Evolutionary conservation across 192 early-diverging fungal species (phyloP), one percentile per base, ranked within the genome.

Genomic region (Backusella tuberculispora): DNA sequence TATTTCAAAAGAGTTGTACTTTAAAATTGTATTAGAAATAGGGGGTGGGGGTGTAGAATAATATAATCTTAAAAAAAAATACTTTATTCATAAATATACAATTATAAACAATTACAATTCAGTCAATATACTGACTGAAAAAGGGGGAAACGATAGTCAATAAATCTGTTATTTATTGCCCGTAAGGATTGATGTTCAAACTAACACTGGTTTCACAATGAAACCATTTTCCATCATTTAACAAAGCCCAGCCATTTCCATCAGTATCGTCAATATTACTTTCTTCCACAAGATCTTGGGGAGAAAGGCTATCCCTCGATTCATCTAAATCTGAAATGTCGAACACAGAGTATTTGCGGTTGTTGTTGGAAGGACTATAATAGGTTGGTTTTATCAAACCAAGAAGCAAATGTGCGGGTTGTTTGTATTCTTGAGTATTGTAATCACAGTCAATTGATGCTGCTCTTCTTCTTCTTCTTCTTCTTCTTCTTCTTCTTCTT

Each of bases 401-500:
- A 53, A 53, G 17, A 5, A 53, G 50, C n/a, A n/a, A 53, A 53
- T 53, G 50, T 53, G 13, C 50, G 4, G 50, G 17, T 17, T 53
- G 50, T 17, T 53, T 53, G 4, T 7, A 53, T 19, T 13, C 17
- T 53, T n/a, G 8, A 19, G 6, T 6, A 53, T 19, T 53, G 50
- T 13, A 53, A 53, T 53, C 50, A 53, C 17, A 13, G 8, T 19
- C 50, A 53, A 53, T 53, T 46, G n/a, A n/a, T n/a, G n/a, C n/a
- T n/a, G n/a, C n/a, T n/a, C n/a, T n/a, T n/a, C n/a, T n/a, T n/a
- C n/a, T n/a, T n/a, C n/a, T n/a, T n/a, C n/a, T n/a, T n/a, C n/a
- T n/a, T n/a, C n/a, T n/a, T n/a, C n/a, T n/a, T 60, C 53, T 60
- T 60, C 53, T 60, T 60, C 21, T 60, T 14, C 53, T 60, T 3